Evolutionary conservation across 225 moss, liverwort and hornwort species (phyloP), one percentile per base, ranked within the genome.

Genomic region (Marchantia polymorpha): DNA sequence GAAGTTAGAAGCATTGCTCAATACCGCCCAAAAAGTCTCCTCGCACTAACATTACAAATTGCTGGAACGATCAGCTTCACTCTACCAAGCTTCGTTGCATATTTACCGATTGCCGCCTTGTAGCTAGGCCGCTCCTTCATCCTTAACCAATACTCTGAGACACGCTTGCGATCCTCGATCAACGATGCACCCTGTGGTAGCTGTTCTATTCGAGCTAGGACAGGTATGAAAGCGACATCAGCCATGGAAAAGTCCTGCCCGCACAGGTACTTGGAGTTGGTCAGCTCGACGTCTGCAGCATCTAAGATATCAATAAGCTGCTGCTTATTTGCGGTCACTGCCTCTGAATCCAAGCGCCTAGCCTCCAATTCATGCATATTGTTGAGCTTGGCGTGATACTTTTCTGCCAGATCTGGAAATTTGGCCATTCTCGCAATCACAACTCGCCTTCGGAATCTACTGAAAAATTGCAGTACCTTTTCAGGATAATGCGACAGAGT

Each of bases 361-460:
- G 82, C 91, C 76, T 91, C 91, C 86, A 90, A 86, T 46, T 84
- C 90, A 52, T 91, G 91, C 91, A 91, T 91, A 69, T 83, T 91
- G 59, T 91, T 91, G 80, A 91, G 77, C 87, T 91, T 91, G 77
- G 16, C 89, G 73, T 91, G 91, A 83, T 91, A 91, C 67, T 87
- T 84, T 49, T 84, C 85, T 8, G 91, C 91, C 82, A 91, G 86
- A 66, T 90, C 90, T 72, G 90, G 90, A 66, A 90, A 86, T 77
- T 88, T 91, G 64, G 91, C 91, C 91, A 91, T 91, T 82, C 91
- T 88, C 16, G 91, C 85, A 56, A 91, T 91, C 53, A 91, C 87
- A 74, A 91, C 90, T 83, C 90, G 89, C 85, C 91, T 86, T 83
- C 88, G 87, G 68, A 91, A 91, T 80, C 88, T 84, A 84, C 91